phyloP scores from a whole-genome alignment of 2,329 filamentous ascomycete genomes.

The Neofusicoccum sp. region DNA sequence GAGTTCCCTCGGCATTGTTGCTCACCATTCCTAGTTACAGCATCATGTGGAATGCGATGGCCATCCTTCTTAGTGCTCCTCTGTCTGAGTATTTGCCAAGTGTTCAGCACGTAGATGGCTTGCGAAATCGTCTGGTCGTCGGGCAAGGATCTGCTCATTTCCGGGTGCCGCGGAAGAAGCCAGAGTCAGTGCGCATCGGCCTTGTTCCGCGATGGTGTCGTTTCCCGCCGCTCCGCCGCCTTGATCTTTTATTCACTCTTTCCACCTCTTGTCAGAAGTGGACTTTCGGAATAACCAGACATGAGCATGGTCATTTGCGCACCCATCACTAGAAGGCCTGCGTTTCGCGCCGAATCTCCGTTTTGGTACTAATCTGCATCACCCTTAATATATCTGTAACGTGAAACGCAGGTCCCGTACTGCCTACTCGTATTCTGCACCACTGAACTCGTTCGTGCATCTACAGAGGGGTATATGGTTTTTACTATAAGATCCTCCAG shows the following conservation, averaged over 20 bases:
- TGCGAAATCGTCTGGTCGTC: no score
- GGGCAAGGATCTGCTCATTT: background rate
- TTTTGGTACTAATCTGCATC: background rate
- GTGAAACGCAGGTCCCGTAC: background rate
- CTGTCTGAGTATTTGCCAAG: no score
- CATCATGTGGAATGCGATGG: background rate
- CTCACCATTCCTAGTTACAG: no score
- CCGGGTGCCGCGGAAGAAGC: background rate
- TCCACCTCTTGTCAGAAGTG: background rate
- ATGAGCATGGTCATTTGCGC: background rate
- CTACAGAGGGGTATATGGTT: no score
- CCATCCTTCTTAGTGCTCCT: background rate
- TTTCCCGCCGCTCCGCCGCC: background rate
- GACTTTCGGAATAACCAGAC: background rate
- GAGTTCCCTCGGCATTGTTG: no score
- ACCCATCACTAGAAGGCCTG: background rate
- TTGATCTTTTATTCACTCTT: background rate
- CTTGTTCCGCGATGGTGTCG: background rate
- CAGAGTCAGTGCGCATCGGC: background rate
- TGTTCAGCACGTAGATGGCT: no score
- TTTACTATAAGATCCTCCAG: background rate
- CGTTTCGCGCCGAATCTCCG: background rate
- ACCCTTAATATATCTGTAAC: constrained; percentile 12
- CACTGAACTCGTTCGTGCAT: background rate
- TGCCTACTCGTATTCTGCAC: background rate